Base-by-base conservation (phyloP, 2,329 filamentous ascomycete species). In the Neopestalotiopsis rosae region DNA sequence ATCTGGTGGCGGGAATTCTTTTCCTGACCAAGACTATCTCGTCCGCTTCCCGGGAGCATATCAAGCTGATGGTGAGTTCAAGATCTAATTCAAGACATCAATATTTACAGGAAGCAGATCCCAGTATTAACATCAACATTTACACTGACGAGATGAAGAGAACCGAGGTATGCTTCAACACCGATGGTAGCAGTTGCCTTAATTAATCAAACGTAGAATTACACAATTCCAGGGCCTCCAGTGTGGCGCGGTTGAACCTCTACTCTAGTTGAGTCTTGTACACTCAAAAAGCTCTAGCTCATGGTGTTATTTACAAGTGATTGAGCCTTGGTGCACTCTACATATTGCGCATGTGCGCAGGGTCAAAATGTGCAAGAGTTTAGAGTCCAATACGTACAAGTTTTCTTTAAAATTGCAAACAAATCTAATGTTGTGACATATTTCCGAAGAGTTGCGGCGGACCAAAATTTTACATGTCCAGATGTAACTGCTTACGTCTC, bases 41-140 rank as follows among this genome's bases (percentile, higher is more conserved):
- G 76, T 73, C 28, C 78, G 69, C 69, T 82, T 82, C 66, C 81
- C 80, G 0, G 81, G 81, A 4, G 76, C 72, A 1, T 82, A 82
- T 68, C 71, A 73, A 10, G 71, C 73, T 9, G 72, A 79, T 71
- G 80, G 81, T 81, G 69, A 65, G 79, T 67, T 57, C 42, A 20
- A 59, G 24, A 28, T 28, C 24, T 28, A 28, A 28, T 28, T 28
- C 24, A 28, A 28, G 24, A 28, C 24, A 28, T 28, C 3, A 75
- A 70, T 74, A 24, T 34, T 4, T 4, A 20, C 5, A 34, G 1
- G 10, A 56, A 30, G 5, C 61, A 81, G 80, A 82, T 65, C 78
- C 79, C 20, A 80, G 76, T 1, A 79, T 82, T 17, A 77, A 75
- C 7, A 80, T 82, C 65, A 72, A 82, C 57, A 77, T 83, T 1